Evolutionary conservation across 257 asterid genomes (phyloP).

Genomic region (Cruciata laevipes): DNA sequence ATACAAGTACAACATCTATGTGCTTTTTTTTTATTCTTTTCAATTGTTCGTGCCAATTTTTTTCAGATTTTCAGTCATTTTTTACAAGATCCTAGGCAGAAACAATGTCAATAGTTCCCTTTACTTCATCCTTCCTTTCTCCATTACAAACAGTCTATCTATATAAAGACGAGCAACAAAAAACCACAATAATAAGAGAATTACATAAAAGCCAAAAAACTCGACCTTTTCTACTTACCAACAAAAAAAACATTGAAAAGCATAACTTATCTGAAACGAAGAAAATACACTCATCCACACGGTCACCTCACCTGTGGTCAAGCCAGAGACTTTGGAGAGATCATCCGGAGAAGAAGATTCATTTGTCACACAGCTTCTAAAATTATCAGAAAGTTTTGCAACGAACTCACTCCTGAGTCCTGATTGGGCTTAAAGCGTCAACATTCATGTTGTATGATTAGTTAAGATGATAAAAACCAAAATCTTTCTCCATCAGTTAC

Average conservation of each 20-base stretch:
- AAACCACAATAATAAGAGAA: background rate
- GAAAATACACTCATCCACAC: background rate
- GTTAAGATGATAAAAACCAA: too few relatives aligned
- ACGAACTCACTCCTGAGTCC: slow-evolving; percentile 30
- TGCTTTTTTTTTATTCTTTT: slow-evolving; percentile 59
- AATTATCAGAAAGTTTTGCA: slow-evolving; percentile 53
- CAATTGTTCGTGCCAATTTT: slow-evolving; percentile 10
- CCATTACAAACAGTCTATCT: slow-evolving; percentile 17
- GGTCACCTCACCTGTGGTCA: slow-evolving; percentile 52
- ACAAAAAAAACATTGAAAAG: background rate
- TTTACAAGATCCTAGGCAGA: slow-evolving; percentile 44
- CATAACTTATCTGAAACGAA: background rate
- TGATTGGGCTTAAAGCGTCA: too few relatives aligned
- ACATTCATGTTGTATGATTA: too few relatives aligned
- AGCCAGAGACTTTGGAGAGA: slow-evolving; percentile 35
- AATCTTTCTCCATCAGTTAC: too few relatives aligned
- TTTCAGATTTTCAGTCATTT: too few relatives aligned
- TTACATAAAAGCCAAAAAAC: background rate
- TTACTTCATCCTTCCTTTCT: slow-evolving; percentile 3
- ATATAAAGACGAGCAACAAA: background rate
- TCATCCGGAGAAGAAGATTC: slow-evolving; percentile 41
- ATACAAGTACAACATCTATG: slow-evolving; percentile 41
- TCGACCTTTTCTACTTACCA: background rate
- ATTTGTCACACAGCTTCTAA: slow-evolving; percentile 49
- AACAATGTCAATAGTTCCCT: slow-evolving; percentile 2